Evolutionary conservation across 2,329 filamentous ascomycete species (phyloP), one percentile per base, ranked within the genome.

Genomic region (Nothopassalora personata): DNA sequence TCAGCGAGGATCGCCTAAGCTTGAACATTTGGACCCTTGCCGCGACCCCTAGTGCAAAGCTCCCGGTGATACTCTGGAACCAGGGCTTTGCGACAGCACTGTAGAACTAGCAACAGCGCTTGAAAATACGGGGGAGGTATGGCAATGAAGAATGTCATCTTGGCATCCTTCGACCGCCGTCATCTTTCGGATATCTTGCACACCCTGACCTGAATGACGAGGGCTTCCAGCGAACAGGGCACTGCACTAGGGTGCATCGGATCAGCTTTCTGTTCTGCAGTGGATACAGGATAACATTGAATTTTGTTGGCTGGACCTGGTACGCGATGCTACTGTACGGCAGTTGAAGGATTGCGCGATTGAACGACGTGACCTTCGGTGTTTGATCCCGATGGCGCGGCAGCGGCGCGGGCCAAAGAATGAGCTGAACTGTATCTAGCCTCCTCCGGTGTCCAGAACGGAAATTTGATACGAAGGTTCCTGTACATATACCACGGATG

Each of bases 171-270:
- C 70, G 83, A 82, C 73, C 82, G 87, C 69, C 80, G 86, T 3
- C 77, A 88, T 56, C 82, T 7, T 75, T 90, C 64, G 88, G 88
- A 0, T 90, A 91, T 71, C 71, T 88, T 34, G 81, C 83, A 9
- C 84, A 79, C 10, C 70, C 68, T 3, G 60, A 80, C 51, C 77
- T 80, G n/a, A 75, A 79, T 9, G 77, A 79, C 33, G 79, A 80
- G 52, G 84, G 81, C 0, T 61, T 81, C 33, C 70, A 85, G 31
- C 56, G 49, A 10, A 58, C 56, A 8, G 56, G 56, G 11, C 50
- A 58, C n/a, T 47, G 53, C 27, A 58, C 56, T 66, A 80, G 2
- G 82, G 80, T 1, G 67, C 84, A 7, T 73, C 77, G 8, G 82
- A 86, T 65, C 81, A 84, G 64, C 74, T 81, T 2, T 62, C 76